Percentiles rank a stretch among this genome's conserved stretches.
Evolutionary conservation across 177 flowering plant genomes (phyloP).

Genomic region (Vitis hybrid): DNA sequence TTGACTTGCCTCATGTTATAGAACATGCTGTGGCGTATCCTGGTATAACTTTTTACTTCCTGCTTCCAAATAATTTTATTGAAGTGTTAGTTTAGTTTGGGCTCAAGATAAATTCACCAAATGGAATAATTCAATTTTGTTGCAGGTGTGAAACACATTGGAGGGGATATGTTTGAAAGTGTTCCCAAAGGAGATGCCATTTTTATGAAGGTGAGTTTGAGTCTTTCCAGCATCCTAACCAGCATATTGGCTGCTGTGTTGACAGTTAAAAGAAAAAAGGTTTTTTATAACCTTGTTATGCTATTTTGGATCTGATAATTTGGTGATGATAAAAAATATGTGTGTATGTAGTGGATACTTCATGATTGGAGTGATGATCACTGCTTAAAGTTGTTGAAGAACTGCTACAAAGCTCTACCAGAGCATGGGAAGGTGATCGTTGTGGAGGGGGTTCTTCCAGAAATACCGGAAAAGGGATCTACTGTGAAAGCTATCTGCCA

Average conservation of each 20-base stretch:
- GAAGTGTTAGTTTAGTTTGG: neutral
- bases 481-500: neutral
- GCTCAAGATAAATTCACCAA: neutral
- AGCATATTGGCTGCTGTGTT: neutral
- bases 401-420: slow-evolving; percentile 29
- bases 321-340: too few species aligned
- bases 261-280: too few species aligned
- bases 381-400: slow-evolving; percentile 34
- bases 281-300: too few species aligned
- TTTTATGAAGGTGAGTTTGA: slow-evolving; percentile 25
- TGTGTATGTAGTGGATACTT: slow-evolving; percentile 24
- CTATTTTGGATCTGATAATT: too few species aligned
- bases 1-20: slow-evolving; percentile 39
- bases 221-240: neutral
- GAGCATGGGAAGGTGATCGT: slow-evolving; percentile 31
- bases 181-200: slow-evolving; percentile 36
- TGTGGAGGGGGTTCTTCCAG: slow-evolving; percentile 20
- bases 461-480: neutral
- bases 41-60: slow-evolving; percentile 12
- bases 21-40: slow-evolving; percentile 27
- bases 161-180: slow-evolving; percentile 28
- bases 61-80: neutral
- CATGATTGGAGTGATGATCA: slow-evolving; percentile 40
- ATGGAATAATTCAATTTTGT: neutral
- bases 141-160: slow-evolving; percentile 27